Evolutionary conservation across 805 yeast species (phyloP), one percentile per base, ranked within the genome.

Genomic region (Myxozyma monticola): DNA sequence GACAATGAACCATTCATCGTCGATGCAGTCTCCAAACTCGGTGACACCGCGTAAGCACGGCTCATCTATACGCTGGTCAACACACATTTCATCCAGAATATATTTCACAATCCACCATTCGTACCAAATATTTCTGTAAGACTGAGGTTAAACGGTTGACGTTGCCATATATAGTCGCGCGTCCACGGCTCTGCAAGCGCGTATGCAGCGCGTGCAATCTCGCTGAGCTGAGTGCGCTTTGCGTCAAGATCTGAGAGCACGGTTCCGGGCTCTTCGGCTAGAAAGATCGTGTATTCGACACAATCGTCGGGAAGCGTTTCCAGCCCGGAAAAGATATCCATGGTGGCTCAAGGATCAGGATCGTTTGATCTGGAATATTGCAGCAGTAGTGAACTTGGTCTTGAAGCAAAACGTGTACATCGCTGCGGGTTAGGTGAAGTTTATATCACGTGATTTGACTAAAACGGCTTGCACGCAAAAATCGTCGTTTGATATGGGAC

Each of bases 1-100:
- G 25, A 65, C 63, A 25, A 65, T 57, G 22, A 62, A 42, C 65
- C 66, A 63, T 37, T 67, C 69, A 51, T 66, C 70, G 34, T 62
- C 66, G n/a, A 62, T 35, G 42, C 63, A 57, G 28, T 60, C 67
- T n/a, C 66, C 68, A 39, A 56, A 62, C 18, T 60, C 60, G 4
- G 64, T 58, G 6, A 41, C 28, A 8, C 68, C 68, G n/a, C 33
- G 45, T 36, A 64, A 37, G 35, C 59, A 56, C 12, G 56, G 51
- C 17, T 54, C 42, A 6, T 55, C 60, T 44, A 30, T n/a, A 10
- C 36, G 9, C 2, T 8, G 10, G 22, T 42, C 40, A 46, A 37
- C 25, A 30, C 38, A 17, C 31, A 18, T 33, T 17, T 31, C 15
- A 25, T 20, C 7, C 30, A 12, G 8, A 20, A 22, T 12, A 31